Conservation (phyloP, 2,329 filamentous ascomycete genomes). For the Canariomyces notabilis region DNA sequence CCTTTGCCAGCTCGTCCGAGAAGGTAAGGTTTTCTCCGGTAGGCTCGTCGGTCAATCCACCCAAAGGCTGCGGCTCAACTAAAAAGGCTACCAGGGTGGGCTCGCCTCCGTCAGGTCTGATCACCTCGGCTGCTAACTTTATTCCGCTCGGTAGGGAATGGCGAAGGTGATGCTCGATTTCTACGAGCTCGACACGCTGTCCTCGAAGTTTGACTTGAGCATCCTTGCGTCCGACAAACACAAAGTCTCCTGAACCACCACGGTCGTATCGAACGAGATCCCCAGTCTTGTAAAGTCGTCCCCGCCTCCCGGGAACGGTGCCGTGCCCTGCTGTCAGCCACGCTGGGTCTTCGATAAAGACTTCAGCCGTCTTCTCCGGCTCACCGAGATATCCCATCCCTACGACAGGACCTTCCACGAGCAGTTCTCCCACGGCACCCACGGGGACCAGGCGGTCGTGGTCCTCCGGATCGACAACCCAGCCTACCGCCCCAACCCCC, state of each 20-base stretch:
- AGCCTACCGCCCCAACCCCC: conserved; percentile 38
- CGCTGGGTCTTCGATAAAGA: conserved; percentile 26
- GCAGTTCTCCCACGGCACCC: conserved; percentile 32
- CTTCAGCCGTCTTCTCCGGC: conserved; percentile 29
- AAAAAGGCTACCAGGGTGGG: conserved; percentile 31
- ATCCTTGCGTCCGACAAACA: conserved; percentile 50
- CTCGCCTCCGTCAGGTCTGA: conserved; percentile 27
- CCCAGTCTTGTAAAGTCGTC: conserved; percentile 44
- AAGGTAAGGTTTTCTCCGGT: not conserved
- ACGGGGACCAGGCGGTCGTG: conserved; percentile 28
- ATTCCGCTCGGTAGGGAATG: conserved; percentile 33
- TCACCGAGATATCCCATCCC: conserved; percentile 46
- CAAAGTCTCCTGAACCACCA: conserved; percentile 34
- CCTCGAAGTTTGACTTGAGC: conserved; percentile 57
- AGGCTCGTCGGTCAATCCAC: not conserved
- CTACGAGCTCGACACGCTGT: conserved; percentile 50
- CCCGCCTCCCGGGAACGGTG: conserved; percentile 45
- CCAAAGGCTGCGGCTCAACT: conserved; percentile 6
- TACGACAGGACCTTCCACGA: conserved; percentile 42
- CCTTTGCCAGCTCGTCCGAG: conserved; percentile 13
- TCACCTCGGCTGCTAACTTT: conserved; percentile 44
- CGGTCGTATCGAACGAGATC: conserved; percentile 41
- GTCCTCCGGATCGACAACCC: conserved; percentile 28
- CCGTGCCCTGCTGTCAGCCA: conserved; percentile 30
- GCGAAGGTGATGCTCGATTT: conserved; percentile 40